Conservation (phyloP, 2,329 filamentous ascomycete species). For the Penicillium sp. region DNA sequence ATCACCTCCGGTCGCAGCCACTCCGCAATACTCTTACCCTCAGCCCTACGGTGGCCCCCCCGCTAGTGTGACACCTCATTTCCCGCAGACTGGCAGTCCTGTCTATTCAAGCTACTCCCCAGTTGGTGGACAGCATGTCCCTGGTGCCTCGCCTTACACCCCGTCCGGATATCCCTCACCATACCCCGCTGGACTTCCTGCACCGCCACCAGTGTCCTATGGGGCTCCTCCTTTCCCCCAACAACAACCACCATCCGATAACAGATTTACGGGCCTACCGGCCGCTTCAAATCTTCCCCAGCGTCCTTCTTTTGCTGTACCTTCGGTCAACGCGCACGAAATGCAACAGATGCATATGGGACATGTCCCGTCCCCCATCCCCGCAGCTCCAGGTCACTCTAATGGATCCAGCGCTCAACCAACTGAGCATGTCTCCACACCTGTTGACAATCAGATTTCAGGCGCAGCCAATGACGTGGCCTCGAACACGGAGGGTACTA, state of each 20-base stretch:
- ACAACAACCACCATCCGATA: constrained; percentile 39
- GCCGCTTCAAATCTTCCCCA: constrained; percentile 58
- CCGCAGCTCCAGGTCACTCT: constrained; percentile 23
- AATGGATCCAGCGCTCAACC: constrained; percentile 30
- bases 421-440: constrained; percentile 36
- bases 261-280: constrained; percentile 54
- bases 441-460: constrained; percentile 52
- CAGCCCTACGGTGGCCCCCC: constrained; percentile 43
- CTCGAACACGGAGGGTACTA: constrained; percentile 43
- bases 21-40: constrained; percentile 37
- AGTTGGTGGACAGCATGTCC: constrained; percentile 36
- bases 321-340: constrained; percentile 52
- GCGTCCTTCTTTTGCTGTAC: constrained; percentile 57
- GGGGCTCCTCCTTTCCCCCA: constrained; percentile 44
- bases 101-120: constrained; percentile 37
- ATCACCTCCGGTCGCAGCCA: constrained; percentile 42
- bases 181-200: constrained; percentile 30
- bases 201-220: constrained; percentile 28
- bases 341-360: constrained; percentile 59
- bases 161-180: constrained; percentile 33
- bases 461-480: constrained; percentile 44
- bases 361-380: constrained; percentile 34
- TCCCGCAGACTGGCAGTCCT: constrained; percentile 42
- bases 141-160: constrained; percentile 32
- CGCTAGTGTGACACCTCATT: constrained; percentile 31